Evolutionary conservation across 2,329 filamentous ascomycete genomes (phyloP).

Genomic region (Arachnomyces sp.): DNA sequence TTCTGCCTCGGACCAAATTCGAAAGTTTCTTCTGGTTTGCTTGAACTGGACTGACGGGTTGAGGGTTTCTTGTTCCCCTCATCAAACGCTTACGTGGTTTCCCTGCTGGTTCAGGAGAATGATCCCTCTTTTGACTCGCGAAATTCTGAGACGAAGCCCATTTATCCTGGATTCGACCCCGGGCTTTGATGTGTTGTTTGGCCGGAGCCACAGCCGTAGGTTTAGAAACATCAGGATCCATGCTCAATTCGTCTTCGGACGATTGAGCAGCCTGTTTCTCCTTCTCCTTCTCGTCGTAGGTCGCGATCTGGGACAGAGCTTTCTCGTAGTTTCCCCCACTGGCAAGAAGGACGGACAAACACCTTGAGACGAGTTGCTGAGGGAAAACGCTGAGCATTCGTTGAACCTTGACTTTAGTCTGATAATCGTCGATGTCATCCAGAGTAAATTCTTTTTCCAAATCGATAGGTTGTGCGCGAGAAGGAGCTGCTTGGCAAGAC

Average conservation of each 20-base stretch:
- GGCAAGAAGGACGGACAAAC: conserved; percentile 43
- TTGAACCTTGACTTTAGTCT: conserved; percentile 44
- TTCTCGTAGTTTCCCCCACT: conserved; percentile 49
- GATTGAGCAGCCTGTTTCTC: conserved; percentile 13
- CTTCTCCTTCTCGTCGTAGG: conserved; percentile 26
- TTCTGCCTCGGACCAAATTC: conserved; percentile 46
- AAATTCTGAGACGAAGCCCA: conserved; percentile 44
- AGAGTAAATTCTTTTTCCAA: conserved; percentile 34
- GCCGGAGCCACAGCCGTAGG: conserved; percentile 21
- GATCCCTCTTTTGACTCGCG: conserved; percentile 13
- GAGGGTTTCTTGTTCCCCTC: conserved; percentile 27
- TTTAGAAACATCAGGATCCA: conserved; percentile 13
- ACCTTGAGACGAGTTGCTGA: conserved; percentile 37
- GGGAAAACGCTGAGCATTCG: conserved; percentile 46
- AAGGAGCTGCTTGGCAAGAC: conserved; percentile 33
- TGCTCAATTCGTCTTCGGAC: conserved; percentile 36
- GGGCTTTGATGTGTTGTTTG: conserved; percentile 49
- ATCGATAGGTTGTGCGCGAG: conserved; percentile 40
- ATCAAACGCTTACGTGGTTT: conserved; percentile 33
- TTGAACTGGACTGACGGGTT: conserved; percentile 13
- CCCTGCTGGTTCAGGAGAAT: conserved; percentile 17
- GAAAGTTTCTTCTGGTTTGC: conserved; percentile 22
- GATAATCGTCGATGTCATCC: conserved; percentile 45
- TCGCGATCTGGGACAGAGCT: conserved; percentile 43
- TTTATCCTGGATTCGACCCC: conserved; percentile 52